Evolutionary conservation across 805 yeast species (phyloP), one percentile per base, ranked within the genome.

Genomic region (Yamadazyma akitaensis): DNA sequence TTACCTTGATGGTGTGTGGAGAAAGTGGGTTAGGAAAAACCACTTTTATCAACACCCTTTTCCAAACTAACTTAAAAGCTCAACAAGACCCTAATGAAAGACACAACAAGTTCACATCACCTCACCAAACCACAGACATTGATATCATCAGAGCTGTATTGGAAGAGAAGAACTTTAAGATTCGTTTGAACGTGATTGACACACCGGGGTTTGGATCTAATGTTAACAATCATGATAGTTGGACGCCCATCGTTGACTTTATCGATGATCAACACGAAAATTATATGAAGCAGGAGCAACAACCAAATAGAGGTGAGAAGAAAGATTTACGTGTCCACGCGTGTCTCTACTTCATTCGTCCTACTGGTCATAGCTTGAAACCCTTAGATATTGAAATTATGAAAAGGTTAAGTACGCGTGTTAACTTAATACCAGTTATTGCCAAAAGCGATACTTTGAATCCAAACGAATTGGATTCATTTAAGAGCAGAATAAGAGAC

Each of bases 121-220:
- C 75, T 12, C 82, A 76, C 57, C 77, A 82, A 57, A 87, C 95
- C 2, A 88, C 86, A 24, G 91, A 84, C 54, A 82, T 88, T 52
- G 91, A 85, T 53, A 80, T 89, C 46, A 78, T 79, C 40, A 79
- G 92, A 57, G 92, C 94, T n/a, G 77, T 80, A 48, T 75, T 88
- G 54, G 94, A 84, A 62, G 97, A 91, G 62, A 84, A 87, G 65
- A 88, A 85, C 62, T 87, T 91, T 67, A 77, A 75, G 54, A 77
- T 88, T 55, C 77, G 85, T 51, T 78, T 91, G 53, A 89, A 89
- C 55, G 76, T 91, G 47, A 82, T 91, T 57, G 97, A 90, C 66
- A 88, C 97, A 1, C 96, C 96, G 8, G 97, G 97, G 1, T 88
- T 89, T 63, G 97, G 97, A 50, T 95, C 88, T 63, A 86, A 85